Evolutionary conservation across 2,329 filamentous ascomycete species (phyloP), one percentile per base, ranked within the genome.

Genomic region (Zasmidium cellare): DNA sequence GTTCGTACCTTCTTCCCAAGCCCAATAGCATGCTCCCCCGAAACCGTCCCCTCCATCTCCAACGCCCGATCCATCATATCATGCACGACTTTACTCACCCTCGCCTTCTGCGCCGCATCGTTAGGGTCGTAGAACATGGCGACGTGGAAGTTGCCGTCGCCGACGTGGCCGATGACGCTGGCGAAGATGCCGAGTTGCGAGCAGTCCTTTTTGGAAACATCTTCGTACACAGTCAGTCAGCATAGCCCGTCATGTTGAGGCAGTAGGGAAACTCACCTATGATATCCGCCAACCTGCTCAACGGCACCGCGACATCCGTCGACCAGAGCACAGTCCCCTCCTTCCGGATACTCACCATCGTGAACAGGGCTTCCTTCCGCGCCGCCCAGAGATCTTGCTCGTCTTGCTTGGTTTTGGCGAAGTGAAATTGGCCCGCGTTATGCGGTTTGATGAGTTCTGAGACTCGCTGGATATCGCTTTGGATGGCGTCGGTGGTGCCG

Each of bases 101-200:
- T 65, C 88, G 89, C 45, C 82, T 87, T 83, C 75, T 96, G 89
- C 23, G 80, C 84, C 2, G 84, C 81, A 55, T 92, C 80, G 22
- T 80, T 82, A 23, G 84, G 83, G 74, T 94, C 85, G 73, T 96
- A 97, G 76, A 97, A 88, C 75, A 97, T 94, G 71, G 88, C 90
- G 72, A 92, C 88, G 73, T 97, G 92, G 77, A 97, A 97, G 74
- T 97, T 97, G 38, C 92, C 92, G 70, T 96, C 92, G 12, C 92
- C 92, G 56, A 97, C 88, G 70, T 97, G 92, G 2, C 92, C 92
- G 3, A 97, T 79, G 24, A 96, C 90, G 68, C 89, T 92, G 1
- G 91, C 91, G 71, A 96, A 96, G 1, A 96, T 77, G 0, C 91
- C 91, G 11, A 96, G 80, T 12, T 91, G 86, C 68, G 93, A 89